Evolutionary conservation across 345 rosid species (phyloP).

Genomic region (Acer negundo): DNA sequence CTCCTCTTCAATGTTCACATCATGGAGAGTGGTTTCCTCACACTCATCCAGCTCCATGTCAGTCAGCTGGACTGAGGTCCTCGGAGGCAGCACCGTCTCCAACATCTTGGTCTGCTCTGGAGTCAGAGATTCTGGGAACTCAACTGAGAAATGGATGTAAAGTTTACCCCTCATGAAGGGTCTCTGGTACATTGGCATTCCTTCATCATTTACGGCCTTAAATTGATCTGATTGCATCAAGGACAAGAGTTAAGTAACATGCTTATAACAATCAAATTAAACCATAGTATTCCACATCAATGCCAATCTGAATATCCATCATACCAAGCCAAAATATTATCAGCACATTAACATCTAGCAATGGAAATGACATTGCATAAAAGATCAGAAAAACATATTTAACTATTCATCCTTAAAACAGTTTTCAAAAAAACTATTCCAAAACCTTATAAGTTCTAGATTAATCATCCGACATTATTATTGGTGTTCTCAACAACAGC

Average conservation of each 20-base stretch:
- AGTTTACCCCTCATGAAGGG: conserved; percentile 82
- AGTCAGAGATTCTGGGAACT: conserved; percentile 52
- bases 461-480: neutral
- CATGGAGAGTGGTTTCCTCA: conserved; percentile 73
- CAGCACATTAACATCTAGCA: neutral
- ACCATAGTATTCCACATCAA: neutral
- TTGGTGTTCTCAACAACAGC: neutral
- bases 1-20: conserved; percentile 69
- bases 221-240: conserved; percentile 41
- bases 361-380: neutral
- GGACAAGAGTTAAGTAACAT: neutral
- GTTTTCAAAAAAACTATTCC: neutral
- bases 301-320: neutral
- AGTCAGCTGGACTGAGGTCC: conserved; percentile 44
- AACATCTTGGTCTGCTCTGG: conserved; percentile 56
- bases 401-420: neutral
- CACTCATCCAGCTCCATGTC: conserved; percentile 81
- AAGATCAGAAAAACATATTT: neutral
- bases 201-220: conserved; percentile 76
- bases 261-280: too few relatives aligned
- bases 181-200: conserved; percentile 70
- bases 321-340: neutral
- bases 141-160: conserved; percentile 67
- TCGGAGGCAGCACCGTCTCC: conserved; percentile 53
- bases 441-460: too few relatives aligned